Evolutionary conservation across 345 rosid genomes (phyloP).

Genomic region (Gossypium anomalum): DNA sequence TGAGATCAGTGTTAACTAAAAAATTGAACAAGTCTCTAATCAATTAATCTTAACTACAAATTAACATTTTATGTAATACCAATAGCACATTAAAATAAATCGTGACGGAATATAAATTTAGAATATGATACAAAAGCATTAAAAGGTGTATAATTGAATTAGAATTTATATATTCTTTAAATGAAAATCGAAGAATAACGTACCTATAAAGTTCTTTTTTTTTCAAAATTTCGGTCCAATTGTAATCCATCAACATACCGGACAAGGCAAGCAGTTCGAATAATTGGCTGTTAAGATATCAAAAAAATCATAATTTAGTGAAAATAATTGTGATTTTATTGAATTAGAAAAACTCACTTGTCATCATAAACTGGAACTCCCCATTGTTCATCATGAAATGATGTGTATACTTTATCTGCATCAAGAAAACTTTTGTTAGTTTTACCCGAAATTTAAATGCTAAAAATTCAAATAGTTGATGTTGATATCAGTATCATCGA

Average conservation of each 20-base stretch:
- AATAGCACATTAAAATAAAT: no score
- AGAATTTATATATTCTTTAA: neutral
- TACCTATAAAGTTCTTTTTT: conserved; percentile 70
- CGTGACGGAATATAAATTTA: no score
- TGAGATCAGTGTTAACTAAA: no score
- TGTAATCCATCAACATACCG: conserved; percentile 95
- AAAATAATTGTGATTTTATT: neutral
- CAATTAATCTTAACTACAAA: no score
- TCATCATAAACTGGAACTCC: conserved; percentile 95
- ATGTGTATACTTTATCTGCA: conserved; percentile 72
- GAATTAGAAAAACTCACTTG: conserved; percentile 43
- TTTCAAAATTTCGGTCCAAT: conserved; percentile 92
- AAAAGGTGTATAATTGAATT: neutral
- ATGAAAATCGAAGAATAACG: neutral
- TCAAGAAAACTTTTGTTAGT: conserved; percentile 6
- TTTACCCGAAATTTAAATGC: no score
- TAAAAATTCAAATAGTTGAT: no score
- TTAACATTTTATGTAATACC: no score
- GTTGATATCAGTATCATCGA: no score
- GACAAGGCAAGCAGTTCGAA: conserved; percentile 85
- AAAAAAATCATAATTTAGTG: neutral
- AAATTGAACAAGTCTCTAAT: no score
- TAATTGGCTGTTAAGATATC: conserved; percentile 49
- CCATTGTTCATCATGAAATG: conserved; percentile 93
- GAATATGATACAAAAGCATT: neutral